These are phyloP conservation scores for Melastoma candidum DNA, from an alignment of 441 rosid species.

Conservation along the genomic window DNA sequence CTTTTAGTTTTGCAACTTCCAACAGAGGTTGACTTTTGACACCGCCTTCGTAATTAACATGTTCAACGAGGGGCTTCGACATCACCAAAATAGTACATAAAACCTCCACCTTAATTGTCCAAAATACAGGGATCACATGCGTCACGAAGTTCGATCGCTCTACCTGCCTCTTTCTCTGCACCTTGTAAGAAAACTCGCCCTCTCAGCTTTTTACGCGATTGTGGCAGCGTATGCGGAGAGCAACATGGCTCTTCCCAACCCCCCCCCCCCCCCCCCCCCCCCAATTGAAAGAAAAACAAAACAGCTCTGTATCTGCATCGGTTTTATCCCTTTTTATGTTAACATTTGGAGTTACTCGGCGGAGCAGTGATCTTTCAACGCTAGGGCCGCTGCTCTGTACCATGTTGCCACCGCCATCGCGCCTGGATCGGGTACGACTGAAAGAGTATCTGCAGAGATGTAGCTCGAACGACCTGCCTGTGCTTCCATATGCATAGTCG, in stretches of 20 bases:
- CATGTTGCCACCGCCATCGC: slow-evolving; percentile 92
- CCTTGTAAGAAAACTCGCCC: slow-evolving; percentile 21
- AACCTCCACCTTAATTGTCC: no score
- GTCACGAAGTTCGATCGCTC: no score
- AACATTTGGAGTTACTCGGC: slow-evolving; percentile 10
- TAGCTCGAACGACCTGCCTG: slow-evolving; percentile 95
- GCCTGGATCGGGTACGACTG: slow-evolving; percentile 82
- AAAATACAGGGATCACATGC: no score
- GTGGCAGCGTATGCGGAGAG: slow-evolving; percentile 39
- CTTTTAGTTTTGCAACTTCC: no score
- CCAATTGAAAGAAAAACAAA: slow-evolving; percentile 13
- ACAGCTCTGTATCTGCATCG: slow-evolving; percentile 5
- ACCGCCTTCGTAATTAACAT: no score
- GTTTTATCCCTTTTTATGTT: neutral
- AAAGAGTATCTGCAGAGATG: slow-evolving; percentile 50
- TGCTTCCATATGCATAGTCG: slow-evolving; percentile 79
- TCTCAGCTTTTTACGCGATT: slow-evolving; percentile 33
- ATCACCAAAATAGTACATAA: no score
- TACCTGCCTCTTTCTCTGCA: no score
- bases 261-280: slow-evolving; percentile 7
- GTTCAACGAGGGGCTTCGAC: no score
- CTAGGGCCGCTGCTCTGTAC: slow-evolving; percentile 89
- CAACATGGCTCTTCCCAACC: slow-evolving; percentile 19
- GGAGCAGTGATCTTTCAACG: slow-evolving; percentile 38
- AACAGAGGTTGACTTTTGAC: no score